Evolutionary conservation across 139 green algal species (phyloP).

Genomic region (Deuterostichococcus epilithicus): DNA sequence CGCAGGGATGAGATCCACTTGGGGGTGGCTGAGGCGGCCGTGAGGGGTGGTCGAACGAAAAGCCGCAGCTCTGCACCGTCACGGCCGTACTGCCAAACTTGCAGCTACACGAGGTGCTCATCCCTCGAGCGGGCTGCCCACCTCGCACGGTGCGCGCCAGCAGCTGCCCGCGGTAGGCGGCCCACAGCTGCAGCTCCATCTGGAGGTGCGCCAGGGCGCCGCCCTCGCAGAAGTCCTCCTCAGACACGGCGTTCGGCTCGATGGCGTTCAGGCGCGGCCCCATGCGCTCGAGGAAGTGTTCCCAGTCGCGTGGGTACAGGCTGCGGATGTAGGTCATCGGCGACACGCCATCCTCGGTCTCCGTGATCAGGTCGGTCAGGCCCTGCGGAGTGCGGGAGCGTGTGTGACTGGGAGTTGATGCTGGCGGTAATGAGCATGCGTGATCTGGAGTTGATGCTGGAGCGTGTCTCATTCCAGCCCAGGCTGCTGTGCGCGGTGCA

Average conservation of each 20-base stretch:
- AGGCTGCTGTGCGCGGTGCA: too few species aligned
- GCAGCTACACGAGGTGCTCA: too few species aligned
- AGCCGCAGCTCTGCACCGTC: too few species aligned
- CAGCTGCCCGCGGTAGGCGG: slow-evolving; percentile 77
- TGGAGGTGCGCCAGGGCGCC: slow-evolving; percentile 34
- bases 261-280: slow-evolving; percentile 9
- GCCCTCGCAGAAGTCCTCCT: slow-evolving; percentile 43
- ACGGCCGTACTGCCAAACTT: too few species aligned
- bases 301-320: slow-evolving; percentile 30
- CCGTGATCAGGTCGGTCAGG: slow-evolving; percentile 23
- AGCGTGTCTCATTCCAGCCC: too few species aligned
- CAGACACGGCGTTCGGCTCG: slow-evolving; percentile 17
- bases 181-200: slow-evolving; percentile 79
- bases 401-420: too few species aligned
- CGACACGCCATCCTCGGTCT: slow-evolving; percentile 37
- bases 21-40: too few species aligned
- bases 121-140: neutral
- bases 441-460: too few species aligned
- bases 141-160: slow-evolving; percentile 71
- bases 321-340: slow-evolving; percentile 30
- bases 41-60: too few species aligned
- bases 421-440: too few species aligned
- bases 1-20: too few species aligned
- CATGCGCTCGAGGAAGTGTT: slow-evolving; percentile 36
- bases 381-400: slow-evolving; percentile 20